Evolutionary conservation across 805 yeast genomes (phyloP), one percentile per base, ranked within the genome.

Genomic region (Sungouiozyma intestinalis): DNA sequence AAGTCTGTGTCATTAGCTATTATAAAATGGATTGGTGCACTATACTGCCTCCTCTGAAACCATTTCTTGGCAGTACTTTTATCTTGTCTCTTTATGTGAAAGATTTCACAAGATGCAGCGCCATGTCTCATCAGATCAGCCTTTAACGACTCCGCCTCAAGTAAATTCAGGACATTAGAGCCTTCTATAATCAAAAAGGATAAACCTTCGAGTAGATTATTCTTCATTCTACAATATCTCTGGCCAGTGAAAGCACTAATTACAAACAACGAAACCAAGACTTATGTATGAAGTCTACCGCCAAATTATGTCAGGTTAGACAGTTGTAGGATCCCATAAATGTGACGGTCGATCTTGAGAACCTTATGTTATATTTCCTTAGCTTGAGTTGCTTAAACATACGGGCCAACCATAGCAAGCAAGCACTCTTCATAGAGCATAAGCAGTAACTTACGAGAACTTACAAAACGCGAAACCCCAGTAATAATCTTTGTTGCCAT

Each of bases 21-120:
- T 14, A 60, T 54, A 24, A 53, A 55, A 39, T 57, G 55, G 13
- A 57, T 44, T 24, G 46, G 48, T 14, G 45, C 44, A 1, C 29
- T 29, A 1, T 51, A 45, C 33, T 42, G 52, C n/a, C 42, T 40
- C 8, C 40, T 29, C 2, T 42, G 14, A 20, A 52, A 52, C 55
- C 53, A 50, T n/a, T 27, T 16, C 19, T 39, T 46, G 3, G 36
- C 36, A 33, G 41, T 19, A 16, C 14, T 3, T 4, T 13, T 18
- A 6, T 29, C 19, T 7, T 21, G 11, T 7, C 3, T 16, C 13
- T 5, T 16, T n/a, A 2, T 20, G 6, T 21, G 21, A 15, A 16
- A 34, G 4, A 24, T 24, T 24, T 24, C 29, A 11, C 29, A 24
- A 15, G 16, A 13, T 15, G 18, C n/a, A 13, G 37, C n/a, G n/a